Evolutionary conservation across 176 grass and related monocot species (phyloP).

Genomic region (Lolium rigidum): DNA sequence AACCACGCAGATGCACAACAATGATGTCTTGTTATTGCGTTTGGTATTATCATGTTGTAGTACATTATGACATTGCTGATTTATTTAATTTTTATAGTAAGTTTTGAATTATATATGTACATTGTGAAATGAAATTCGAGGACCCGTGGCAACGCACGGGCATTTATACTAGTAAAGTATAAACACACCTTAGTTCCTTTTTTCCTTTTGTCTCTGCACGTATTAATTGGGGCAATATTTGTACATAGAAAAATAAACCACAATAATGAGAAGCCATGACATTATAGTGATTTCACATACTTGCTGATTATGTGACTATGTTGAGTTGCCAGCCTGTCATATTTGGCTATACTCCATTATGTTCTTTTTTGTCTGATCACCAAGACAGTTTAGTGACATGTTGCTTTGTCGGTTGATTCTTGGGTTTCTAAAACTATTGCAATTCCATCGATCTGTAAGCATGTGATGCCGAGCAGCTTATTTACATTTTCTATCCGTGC

Average conservation of each 20-base stretch:
- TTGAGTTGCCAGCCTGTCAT: not conserved
- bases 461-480: not conserved
- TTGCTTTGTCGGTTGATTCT: not conserved
- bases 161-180: no score
- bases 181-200: no score
- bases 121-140: no score
- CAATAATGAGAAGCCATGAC: not conserved
- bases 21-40: no score
- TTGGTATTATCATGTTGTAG: no score
- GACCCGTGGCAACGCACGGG: no score
- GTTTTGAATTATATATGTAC: no score
- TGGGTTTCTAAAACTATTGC: not conserved
- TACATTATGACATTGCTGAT: no score
- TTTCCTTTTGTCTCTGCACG: no score
- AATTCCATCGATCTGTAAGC: no score
- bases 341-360: not conserved
- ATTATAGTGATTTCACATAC: not conserved
- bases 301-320: not conserved
- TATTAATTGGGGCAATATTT: not conserved
- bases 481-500: not conserved
- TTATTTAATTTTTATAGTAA: no score
- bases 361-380: not conserved
- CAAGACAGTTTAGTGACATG: not conserved
- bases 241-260: conserved; percentile 40
- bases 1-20: no score